Evolutionary conservation across 805 yeast species (phyloP).

Genomic region (Teunomyces tritomae): DNA sequence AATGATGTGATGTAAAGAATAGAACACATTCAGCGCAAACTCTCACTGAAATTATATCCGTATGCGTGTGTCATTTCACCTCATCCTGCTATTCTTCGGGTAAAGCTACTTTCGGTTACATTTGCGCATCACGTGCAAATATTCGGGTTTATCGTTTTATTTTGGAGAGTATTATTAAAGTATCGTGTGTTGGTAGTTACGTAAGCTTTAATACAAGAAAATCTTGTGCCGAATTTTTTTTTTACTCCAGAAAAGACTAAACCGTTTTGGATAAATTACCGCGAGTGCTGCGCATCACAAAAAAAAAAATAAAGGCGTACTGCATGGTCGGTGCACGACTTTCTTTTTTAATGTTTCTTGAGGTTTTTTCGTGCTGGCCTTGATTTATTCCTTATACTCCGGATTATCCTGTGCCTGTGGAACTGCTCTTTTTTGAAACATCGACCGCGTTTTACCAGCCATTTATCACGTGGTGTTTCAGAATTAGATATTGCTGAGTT

Average conservation of each 20-base stretch:
- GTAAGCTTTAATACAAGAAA: not conserved
- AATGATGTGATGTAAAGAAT: not conserved
- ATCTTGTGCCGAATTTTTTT: not conserved
- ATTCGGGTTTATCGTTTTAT: not conserved
- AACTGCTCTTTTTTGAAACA: not conserved
- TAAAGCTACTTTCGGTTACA: not conserved
- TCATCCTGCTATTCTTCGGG: not conserved
- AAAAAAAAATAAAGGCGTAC: not conserved
- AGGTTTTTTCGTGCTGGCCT: not conserved
- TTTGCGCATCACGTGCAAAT: not conserved
- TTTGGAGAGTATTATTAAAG: not conserved
- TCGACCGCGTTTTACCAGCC: not conserved
- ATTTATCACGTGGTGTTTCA: not conserved
- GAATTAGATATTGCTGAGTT: not conserved
- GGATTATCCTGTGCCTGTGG: not conserved
- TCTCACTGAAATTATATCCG: not conserved
- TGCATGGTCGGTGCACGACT: not conserved
- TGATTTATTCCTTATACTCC: not conserved
- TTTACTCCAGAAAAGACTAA: not conserved
- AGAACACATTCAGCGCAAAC: not conserved
- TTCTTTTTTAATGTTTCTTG: not conserved
- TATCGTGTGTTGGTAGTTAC: not conserved
- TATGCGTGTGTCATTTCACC: not conserved
- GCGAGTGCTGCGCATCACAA: not conserved
- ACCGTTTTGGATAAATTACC: not conserved